Conservation (phyloP, 345 rosid genomes). For the Firmiana major region DNA sequence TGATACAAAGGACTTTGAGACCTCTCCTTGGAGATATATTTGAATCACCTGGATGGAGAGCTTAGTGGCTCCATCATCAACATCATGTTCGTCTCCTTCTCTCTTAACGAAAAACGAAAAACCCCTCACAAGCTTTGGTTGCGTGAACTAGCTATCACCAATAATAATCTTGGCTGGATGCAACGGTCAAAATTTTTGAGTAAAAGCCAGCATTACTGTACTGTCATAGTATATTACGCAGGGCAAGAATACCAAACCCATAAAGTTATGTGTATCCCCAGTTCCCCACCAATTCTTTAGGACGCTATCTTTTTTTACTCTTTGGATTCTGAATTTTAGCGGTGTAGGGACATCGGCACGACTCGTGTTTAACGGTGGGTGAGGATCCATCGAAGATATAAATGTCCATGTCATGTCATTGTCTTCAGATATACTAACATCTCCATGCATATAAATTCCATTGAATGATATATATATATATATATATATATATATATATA, state of each 20-base stretch:
- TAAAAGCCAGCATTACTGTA: neutral
- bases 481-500: neutral
- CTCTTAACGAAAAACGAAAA: no score
- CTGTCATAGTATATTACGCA: constrained; percentile 13
- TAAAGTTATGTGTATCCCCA: constrained; percentile 17
- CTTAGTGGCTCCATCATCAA: constrained; percentile 33
- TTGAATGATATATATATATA: no score
- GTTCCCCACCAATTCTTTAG: constrained; percentile 19
- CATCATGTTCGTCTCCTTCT: constrained; percentile 14
- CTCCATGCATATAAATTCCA: constrained; percentile 18
- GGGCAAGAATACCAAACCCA: constrained; percentile 12
- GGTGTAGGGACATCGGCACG: constrained; percentile 25
- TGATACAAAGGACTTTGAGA: constrained; percentile 16
- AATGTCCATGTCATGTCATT: constrained; percentile 38
- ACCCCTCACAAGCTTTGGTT: neutral
- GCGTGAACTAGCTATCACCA: neutral
- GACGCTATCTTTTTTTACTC: neutral
- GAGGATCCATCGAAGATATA: constrained; percentile 21
- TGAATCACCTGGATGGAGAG: constrained; percentile 62
- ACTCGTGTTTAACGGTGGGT: constrained; percentile 34
- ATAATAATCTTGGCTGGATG: neutral
- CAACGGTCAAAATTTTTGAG: neutral
- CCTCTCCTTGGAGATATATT: constrained; percentile 26
- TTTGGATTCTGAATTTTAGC: neutral
- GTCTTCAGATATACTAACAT: constrained; percentile 38